phyloP scores from a whole-genome alignment of 1,139 yeast genomes.

The Sugiyamaella grinbergsii region DNA sequence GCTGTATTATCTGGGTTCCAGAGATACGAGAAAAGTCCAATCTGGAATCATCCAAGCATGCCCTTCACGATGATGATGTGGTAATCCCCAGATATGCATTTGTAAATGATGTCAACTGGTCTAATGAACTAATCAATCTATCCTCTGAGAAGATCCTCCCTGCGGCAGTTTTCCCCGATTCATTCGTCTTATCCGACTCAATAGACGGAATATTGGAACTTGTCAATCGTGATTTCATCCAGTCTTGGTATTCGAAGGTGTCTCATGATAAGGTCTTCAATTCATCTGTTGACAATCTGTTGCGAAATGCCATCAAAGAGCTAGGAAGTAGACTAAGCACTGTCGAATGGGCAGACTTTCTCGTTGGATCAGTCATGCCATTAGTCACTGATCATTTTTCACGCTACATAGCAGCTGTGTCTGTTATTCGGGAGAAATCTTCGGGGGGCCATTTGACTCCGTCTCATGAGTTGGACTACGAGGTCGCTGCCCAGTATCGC shows the following conservation, averaged over 20 bases:
- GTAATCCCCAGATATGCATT: slow-evolving; percentile 29
- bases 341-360: slow-evolving; percentile 58
- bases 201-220: slow-evolving; percentile 55
- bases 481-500: slow-evolving; percentile 60
- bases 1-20: slow-evolving; percentile 27
- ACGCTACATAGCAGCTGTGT: slow-evolving; percentile 56
- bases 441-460: slow-evolving; percentile 42
- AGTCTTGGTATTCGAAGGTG: slow-evolving; percentile 62
- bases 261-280: slow-evolving; percentile 56
- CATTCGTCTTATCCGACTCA: slow-evolving; percentile 56
- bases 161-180: slow-evolving; percentile 50
- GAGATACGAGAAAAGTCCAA: slow-evolving; percentile 18
- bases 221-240: slow-evolving; percentile 62
- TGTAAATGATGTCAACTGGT: slow-evolving; percentile 29
- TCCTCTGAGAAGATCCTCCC: slow-evolving; percentile 29
- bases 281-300: slow-evolving; percentile 52
- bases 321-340: slow-evolving; percentile 48
- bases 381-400: slow-evolving; percentile 65
- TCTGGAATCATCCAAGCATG: no score
- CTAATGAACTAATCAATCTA: slow-evolving; percentile 29
- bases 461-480: slow-evolving; percentile 54
- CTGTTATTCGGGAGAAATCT: slow-evolving; percentile 36
- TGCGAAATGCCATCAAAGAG: slow-evolving; percentile 49
- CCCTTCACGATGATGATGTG: neutral
- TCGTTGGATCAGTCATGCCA: slow-evolving; percentile 65